A percentile compares a stretch with the other conserved stretches of the same genome.
These are phyloP conservation scores for Lumnitzera racemosa DNA, from an alignment of 345 rosid genomes.

Conservation along the genomic window DNA sequence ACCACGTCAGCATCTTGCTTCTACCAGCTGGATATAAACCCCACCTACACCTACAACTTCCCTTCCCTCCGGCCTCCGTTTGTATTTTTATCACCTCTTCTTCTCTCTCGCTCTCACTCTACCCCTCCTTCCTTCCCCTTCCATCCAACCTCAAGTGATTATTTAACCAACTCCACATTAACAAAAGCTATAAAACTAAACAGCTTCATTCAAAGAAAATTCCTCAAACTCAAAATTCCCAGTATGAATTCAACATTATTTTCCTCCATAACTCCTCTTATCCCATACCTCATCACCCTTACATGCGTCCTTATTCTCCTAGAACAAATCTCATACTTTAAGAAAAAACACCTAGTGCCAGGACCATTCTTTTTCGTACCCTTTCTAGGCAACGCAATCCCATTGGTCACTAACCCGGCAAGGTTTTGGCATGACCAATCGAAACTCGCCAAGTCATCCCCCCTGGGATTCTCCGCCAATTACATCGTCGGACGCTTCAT, in stretches of 20 bases:
- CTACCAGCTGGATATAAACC: neutral
- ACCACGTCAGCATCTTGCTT: slow-evolving; percentile 2
- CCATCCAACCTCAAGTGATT: neutral
- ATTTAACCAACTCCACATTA: neutral
- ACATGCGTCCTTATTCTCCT: slow-evolving; percentile 27
- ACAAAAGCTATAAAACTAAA: neutral
- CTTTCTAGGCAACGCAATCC: slow-evolving; percentile 50
- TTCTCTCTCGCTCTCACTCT: neutral
- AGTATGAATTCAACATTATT: neutral
- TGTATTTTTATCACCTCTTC: neutral
- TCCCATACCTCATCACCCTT: slow-evolving; percentile 4
- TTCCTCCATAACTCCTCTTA: neutral
- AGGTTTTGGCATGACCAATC: slow-evolving; percentile 74
- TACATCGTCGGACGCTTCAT: slow-evolving; percentile 66
- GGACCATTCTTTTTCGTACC: slow-evolving; percentile 63
- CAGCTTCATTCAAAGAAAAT: neutral
- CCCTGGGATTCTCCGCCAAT: slow-evolving; percentile 52
- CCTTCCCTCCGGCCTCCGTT: neutral
- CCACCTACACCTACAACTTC: neutral
- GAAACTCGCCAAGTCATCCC: slow-evolving; percentile 10
- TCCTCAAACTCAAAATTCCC: too few species aligned
- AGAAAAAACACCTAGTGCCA: slow-evolving; percentile 45
- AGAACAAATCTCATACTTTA: slow-evolving; percentile 54
- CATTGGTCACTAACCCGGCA: slow-evolving; percentile 48
- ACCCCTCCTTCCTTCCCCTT: neutral